Conservation (phyloP, 805 yeast genomes). For the Saccharomycopsis fodiens region DNA sequence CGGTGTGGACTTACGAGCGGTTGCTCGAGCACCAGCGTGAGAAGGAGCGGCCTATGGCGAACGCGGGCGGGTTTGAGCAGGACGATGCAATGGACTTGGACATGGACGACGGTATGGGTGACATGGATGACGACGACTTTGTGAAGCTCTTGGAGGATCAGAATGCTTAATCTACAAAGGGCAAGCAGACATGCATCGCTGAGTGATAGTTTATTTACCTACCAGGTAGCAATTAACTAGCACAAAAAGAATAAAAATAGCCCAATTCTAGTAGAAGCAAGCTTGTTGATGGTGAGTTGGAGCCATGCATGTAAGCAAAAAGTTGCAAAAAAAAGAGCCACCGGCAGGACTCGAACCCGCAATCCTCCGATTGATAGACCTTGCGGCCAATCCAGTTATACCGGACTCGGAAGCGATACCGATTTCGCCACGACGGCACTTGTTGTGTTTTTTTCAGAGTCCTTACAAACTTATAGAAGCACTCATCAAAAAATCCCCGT, state of each 20-base stretch:
- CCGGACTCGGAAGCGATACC: constrained; percentile 23
- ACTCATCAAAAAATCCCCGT: no score
- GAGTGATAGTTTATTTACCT: no score
- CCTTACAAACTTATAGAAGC: no score
- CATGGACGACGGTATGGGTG: constrained; percentile 14
- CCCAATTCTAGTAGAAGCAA: no score
- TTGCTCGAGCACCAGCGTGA: constrained; percentile 49
- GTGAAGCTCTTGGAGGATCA: constrained; percentile 16
- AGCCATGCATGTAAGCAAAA: no score
- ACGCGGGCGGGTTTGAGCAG: background rate
- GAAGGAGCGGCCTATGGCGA: no score
- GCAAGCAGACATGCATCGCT: no score
- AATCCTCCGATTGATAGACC: constrained; percentile 21
- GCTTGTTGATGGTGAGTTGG: no score
- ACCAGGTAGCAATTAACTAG: no score
- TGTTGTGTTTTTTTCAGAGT: background rate
- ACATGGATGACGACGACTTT: constrained; percentile 20
- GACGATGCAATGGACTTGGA: constrained; percentile 1
- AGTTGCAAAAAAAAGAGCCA: constrained; percentile 16
- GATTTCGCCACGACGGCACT: constrained; percentile 21
- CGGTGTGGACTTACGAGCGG: constrained; percentile 83
- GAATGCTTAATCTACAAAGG: no score
- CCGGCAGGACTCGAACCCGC: constrained; percentile 23
- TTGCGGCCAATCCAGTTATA: background rate
- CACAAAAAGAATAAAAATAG: no score